Evolutionary conservation across 441 rosid species (phyloP), one percentile per base, ranked within the genome.

Genomic region (Brassica balearica): DNA sequence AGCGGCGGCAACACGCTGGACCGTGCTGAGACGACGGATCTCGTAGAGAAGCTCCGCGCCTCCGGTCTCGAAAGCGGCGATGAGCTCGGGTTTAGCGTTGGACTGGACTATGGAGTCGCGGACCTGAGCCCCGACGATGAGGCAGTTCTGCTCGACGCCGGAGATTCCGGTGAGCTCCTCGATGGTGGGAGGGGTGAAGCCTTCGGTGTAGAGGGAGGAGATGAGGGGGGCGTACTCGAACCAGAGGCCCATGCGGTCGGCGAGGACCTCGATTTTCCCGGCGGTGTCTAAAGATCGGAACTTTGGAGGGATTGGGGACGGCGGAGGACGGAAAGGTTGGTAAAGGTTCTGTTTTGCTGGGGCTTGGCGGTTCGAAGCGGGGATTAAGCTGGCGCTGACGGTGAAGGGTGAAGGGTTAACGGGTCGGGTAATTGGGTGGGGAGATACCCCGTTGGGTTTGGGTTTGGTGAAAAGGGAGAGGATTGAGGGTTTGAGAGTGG

Each of bases 41-140:
- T 95, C 97, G 51, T 91, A 95, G 14, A 95, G 73, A 48, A 90
- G 77, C 85, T 89, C 98, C 0, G 96, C 86, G 2, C 97, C 96
- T 8, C 93, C 86, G 2, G 86, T 72, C 19, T 93, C 95, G 60
- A 91, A 95, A 0, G 82, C 78, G 2, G 93, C 63, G 4, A 93
- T 65, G 9, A 93, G 38, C 12, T 89, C 91, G 0, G 90, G 84
- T 41, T 85, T 88, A n/a, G 89, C 83, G 11, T 80, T 41, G 65
- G 96, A 87, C 65, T 91, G 84, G 34, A 87, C 77, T 0, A 95
- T 62, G 5, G 96, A 87, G 7, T 88, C 92, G 3, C 98, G 86
- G 19, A 95, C 98, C 74, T 90, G 80, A 2, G 98, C 87, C 3
- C 83, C 98, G 34, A 93, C 99, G 34, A 91, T 78, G 10, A 93